These are phyloP conservation scores for Staphylotrichum longicolle DNA, from an alignment of 495 filamentous ascomycete species.

Conservation along the genomic window DNA sequence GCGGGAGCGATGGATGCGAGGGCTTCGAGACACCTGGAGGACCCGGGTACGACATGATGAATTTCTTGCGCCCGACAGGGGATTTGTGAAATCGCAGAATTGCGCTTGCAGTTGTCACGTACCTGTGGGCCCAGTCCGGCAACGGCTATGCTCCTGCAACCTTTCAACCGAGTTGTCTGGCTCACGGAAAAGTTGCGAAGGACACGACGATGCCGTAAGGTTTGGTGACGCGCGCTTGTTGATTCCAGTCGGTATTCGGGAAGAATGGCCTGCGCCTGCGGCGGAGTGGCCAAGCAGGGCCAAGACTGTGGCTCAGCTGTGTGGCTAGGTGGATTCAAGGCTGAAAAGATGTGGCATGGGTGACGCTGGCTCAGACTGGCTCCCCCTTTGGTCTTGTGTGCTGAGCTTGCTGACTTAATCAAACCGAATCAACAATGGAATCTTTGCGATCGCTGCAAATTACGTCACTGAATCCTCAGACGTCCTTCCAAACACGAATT, in stretches of 20 bases:
- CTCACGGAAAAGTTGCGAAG: constrained; percentile 26
- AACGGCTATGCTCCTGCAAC: constrained; percentile 22
- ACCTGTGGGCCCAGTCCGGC: constrained; percentile 45
- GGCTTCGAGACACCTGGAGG: constrained; percentile 76
- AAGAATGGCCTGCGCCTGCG: no score
- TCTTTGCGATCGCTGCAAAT: no score
- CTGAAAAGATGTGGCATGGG: no score
- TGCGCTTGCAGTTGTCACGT: constrained; percentile 40
- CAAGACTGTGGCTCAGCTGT: background rate
- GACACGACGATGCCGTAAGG: background rate
- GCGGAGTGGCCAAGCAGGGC: background rate
- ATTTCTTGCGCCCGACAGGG: constrained; percentile 54
- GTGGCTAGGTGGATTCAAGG: no score
- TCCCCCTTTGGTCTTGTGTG: no score
- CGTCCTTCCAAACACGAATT: no score
- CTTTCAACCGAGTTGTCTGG: constrained; percentile 27
- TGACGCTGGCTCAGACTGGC: no score
- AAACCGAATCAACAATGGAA: no score
- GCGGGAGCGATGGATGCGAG: constrained; percentile 69
- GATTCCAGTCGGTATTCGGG: no score
- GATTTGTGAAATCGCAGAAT: constrained; percentile 13
- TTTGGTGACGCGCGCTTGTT: background rate
- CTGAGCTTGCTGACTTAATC: no score
- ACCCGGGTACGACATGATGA: constrained; percentile 94
- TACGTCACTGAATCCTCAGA: no score